Conservation (phyloP, 169 alveolate species). For the Plasmodium gonderi region DNA sequence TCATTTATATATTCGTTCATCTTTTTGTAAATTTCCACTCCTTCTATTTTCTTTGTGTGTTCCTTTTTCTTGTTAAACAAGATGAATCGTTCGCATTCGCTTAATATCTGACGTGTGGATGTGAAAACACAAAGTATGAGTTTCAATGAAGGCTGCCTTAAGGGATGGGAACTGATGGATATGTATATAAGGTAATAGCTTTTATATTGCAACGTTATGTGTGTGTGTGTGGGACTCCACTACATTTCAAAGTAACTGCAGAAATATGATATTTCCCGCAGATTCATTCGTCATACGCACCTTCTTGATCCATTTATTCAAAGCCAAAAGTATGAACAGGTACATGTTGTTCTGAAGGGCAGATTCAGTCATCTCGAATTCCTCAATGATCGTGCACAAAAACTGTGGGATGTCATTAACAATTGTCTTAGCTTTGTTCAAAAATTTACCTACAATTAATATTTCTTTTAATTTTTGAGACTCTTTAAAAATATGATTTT, state of each 20-base stretch:
- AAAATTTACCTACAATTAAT: constrained; percentile 45
- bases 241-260: background rate
- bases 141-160: too few species aligned
- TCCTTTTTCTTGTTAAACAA: constrained; percentile 1
- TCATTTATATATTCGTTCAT: constrained; percentile 34
- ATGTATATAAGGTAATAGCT: background rate
- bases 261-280: background rate
- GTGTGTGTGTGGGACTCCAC: too few species aligned
- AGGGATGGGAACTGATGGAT: background rate
- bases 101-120: constrained; percentile 1
- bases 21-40: constrained; percentile 5
- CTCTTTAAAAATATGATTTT: constrained; percentile 21
- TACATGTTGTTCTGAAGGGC: constrained; percentile 34
- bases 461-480: constrained; percentile 35
- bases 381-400: constrained; percentile 32
- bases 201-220: too few species aligned
- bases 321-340: constrained; percentile 46
- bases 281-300: background rate
- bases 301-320: constrained; percentile 57
- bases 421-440: constrained; percentile 32
- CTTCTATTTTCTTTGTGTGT: constrained; percentile 16
- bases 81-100: constrained; percentile 46
- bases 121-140: background rate
- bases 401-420: constrained; percentile 42
- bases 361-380: constrained; percentile 47